Percentiles rank a stretch among this genome's conserved stretches.
phyloP scores from a whole-genome alignment of 257 asterid species.

The Solanum bulbocastanum region DNA sequence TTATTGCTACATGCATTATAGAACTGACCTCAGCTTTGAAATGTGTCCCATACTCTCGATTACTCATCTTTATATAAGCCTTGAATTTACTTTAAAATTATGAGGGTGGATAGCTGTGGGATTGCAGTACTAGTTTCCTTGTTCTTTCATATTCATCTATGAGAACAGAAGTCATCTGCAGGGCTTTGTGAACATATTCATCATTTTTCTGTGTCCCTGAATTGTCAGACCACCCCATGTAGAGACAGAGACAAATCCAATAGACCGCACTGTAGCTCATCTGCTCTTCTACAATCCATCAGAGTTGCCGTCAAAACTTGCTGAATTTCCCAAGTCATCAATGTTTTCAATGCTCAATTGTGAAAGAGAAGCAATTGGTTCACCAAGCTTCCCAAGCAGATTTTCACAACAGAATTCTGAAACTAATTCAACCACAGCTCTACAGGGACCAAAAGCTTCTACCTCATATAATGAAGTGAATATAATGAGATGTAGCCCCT shows the following conservation, averaged over 20 bases:
- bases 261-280: constrained; percentile 82
- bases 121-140: background rate
- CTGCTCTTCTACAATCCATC: constrained; percentile 68
- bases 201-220: constrained; percentile 19
- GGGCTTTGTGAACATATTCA: background rate
- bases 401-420: constrained; percentile 18
- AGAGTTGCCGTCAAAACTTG: constrained; percentile 37
- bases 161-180: background rate
- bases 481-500: constrained; percentile 12
- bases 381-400: constrained; percentile 15
- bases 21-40: background rate
- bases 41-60: background rate
- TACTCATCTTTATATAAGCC: background rate
- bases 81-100: background rate
- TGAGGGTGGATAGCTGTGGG: background rate
- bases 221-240: constrained; percentile 37
- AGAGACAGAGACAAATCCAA: constrained; percentile 77
- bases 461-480: constrained; percentile 20
- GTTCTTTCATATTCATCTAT: background rate
- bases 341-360: constrained; percentile 28
- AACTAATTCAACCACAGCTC: constrained; percentile 23
- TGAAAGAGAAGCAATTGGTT: constrained; percentile 23
- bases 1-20: background rate
- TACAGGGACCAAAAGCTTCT: constrained; percentile 27
- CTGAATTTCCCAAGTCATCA: constrained; percentile 41